These are phyloP conservation scores for Microdochium bolleyi DNA, from an alignment of 2,329 filamentous ascomycete genomes.

Conservation along the genomic window DNA sequence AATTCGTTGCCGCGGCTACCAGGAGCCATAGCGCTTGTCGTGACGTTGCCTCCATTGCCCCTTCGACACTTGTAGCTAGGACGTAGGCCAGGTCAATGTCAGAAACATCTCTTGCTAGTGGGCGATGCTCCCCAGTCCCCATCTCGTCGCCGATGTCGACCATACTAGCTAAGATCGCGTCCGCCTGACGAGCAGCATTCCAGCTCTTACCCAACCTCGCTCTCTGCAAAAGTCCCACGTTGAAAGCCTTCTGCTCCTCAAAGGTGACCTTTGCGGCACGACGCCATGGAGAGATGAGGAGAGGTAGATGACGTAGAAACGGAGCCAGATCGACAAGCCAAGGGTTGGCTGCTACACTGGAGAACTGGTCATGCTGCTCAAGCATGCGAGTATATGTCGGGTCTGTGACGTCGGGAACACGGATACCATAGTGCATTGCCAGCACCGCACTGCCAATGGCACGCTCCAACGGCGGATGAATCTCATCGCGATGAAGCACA, in stretches of 20 bases:
- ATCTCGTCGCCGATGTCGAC: background rate
- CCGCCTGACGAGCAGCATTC: slow-evolving; percentile 11
- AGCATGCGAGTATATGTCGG: background rate
- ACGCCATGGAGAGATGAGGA: slow-evolving; percentile 5
- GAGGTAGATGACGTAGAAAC: background rate
- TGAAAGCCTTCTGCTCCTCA: slow-evolving; percentile 7
- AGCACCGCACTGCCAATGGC: background rate
- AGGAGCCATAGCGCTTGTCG: slow-evolving; percentile 8
- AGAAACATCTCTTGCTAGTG: background rate
- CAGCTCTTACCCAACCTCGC: slow-evolving; percentile 9
- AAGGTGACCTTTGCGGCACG: slow-evolving; percentile 10
- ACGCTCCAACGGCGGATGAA: background rate
- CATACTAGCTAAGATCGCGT: background rate
- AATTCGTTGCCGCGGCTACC: slow-evolving; percentile 10
- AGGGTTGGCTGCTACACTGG: background rate
- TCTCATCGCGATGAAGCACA: background rate
- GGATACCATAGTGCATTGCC: slow-evolving; percentile 1
- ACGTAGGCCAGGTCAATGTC: slow-evolving; percentile 10
- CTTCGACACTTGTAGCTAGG: slow-evolving; percentile 11
- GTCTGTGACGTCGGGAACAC: background rate
- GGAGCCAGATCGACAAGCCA: slow-evolving; percentile 1
- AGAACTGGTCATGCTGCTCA: background rate
- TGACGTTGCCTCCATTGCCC: slow-evolving; percentile 12
- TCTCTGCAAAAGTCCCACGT: slow-evolving; percentile 10
- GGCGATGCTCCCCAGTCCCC: background rate